Evolutionary conservation across 345 rosid species (phyloP).

Genomic region (Eucalyptus shirleyi): DNA sequence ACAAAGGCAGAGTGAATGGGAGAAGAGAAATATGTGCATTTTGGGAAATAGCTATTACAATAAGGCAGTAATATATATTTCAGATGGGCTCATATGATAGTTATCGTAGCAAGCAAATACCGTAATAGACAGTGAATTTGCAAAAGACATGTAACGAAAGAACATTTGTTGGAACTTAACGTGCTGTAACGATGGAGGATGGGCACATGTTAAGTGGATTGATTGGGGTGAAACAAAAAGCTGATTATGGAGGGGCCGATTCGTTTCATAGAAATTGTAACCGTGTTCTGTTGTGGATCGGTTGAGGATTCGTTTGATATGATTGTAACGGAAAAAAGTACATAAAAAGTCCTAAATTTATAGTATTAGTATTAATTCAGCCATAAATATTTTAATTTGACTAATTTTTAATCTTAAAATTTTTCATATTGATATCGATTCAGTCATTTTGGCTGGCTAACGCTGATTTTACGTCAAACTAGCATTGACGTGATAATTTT

Average conservation of each 20-base stretch:
- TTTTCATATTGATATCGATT: too few species aligned
- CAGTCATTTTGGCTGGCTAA: too few species aligned
- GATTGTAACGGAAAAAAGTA: too few species aligned
- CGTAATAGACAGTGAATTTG: too few species aligned
- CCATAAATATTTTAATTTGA: too few species aligned
- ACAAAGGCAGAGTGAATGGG: background rate
- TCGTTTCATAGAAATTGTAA: background rate
- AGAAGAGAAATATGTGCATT: background rate
- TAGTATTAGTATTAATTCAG: too few species aligned
- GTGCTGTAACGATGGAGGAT: background rate
- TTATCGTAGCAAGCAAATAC: background rate
- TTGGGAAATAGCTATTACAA: background rate
- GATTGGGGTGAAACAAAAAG: background rate
- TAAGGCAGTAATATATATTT: background rate
- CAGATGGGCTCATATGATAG: background rate
- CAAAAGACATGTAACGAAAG: background rate
- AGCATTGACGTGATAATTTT: too few species aligned
- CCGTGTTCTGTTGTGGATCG: background rate
- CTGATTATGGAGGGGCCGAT: background rate
- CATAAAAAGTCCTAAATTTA: too few species aligned
- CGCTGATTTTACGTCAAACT: too few species aligned
- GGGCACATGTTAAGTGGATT: background rate
- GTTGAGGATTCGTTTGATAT: background rate
- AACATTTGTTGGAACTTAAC: background rate
- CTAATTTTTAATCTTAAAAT: too few species aligned